Base-by-base conservation (phyloP, 352 stramenopile genomes). In the Pythium diclinum region DNA sequence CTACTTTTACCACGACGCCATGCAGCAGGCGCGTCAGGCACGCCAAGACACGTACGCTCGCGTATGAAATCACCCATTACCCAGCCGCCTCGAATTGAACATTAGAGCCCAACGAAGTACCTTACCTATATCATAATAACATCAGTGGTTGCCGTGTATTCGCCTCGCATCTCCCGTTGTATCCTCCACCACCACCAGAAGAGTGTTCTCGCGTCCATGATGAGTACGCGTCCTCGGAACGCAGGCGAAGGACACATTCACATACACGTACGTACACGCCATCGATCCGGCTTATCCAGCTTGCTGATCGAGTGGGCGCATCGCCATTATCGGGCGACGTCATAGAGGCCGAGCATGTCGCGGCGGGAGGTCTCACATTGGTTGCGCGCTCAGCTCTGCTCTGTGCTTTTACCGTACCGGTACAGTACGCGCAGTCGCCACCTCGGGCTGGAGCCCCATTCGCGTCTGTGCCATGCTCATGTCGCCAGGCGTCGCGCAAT, bases 1-100 rank as follows among this genome's bases (percentile, higher is more conserved):
- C 21, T 56, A 32, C 14, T 64, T 48, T 14, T 64, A 40, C 47
- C 21, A 56, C 28, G 58, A 64, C 33, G 38, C 49, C 11, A 28
- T 66, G 34, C 19, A 59, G 7, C 23, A 36, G 21, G 48, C 59
- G 1, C 48, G 49, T 1, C 54, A 44, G 17, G 11, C 46, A 32
- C 49, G 59, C 25, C 25, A 54, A 23, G 19, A 59, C 16, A 59
- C 38, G 36, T 59, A 66, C 28, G 49, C 49, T 25, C 34, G 30
- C 34, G 36, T 63, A 11, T 63, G 25, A 47, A 11, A 34, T 21
- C 40, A 6, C 8, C 16, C 40, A 8, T 16, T 4, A 47, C 40
- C 3, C 3, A 10, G 4, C 13, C 13, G 4, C 13, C 13, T 13
- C 36, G 36, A 42, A 42, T 42, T 42, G 36, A 42, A 17, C n/a